Evolutionary conservation across 305 asterid genomes (phyloP), one percentile per base, ranked within the genome.

Genomic region (Lippia alba): DNA sequence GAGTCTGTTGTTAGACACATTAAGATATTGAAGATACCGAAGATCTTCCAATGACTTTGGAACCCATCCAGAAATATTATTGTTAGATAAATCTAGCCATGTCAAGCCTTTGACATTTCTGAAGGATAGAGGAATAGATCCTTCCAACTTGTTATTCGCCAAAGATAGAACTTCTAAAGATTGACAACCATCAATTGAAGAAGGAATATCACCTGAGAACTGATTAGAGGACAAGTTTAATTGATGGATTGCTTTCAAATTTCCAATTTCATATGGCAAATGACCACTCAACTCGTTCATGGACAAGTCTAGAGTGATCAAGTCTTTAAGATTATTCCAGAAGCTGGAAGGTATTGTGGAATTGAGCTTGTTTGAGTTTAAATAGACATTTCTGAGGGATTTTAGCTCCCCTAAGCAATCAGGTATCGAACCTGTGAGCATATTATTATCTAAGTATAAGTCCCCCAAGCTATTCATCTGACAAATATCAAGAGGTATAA

Each of bases 281-380:
- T n/a, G 50, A 3, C 84, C 84, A 45, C 61, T 73, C 16, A 80
- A 69, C 17, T 3, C 0, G 70, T 80, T 80, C 6, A 71, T 67
- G 8, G 62, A 30, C 58, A 76, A 66, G 20, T 59, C 18, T 10
- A 80, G 45, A 51, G 2, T 30, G 30, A 61, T 4, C 0, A 76
- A 40, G n/a, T n/a, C n/a, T n/a, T n/a, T n/a, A n/a, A n/a, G n/a
- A n/a, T n/a, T n/a, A n/a, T n/a, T n/a, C n/a, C n/a, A n/a, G n/a
- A n/a, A n/a, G n/a, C n/a, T n/a, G n/a, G n/a, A n/a, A n/a, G n/a
- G n/a, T n/a, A n/a, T n/a, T n/a, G n/a, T n/a, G n/a, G n/a, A n/a
- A n/a, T n/a, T n/a, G n/a, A n/a, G n/a, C n/a, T n/a, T n/a, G n/a
- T n/a, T n/a, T n/a, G n/a, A n/a, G n/a, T n/a, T n/a, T n/a, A n/a